phyloP scores from a whole-genome alignment of 208 protist species.

The Strigomonas culicis region DNA sequence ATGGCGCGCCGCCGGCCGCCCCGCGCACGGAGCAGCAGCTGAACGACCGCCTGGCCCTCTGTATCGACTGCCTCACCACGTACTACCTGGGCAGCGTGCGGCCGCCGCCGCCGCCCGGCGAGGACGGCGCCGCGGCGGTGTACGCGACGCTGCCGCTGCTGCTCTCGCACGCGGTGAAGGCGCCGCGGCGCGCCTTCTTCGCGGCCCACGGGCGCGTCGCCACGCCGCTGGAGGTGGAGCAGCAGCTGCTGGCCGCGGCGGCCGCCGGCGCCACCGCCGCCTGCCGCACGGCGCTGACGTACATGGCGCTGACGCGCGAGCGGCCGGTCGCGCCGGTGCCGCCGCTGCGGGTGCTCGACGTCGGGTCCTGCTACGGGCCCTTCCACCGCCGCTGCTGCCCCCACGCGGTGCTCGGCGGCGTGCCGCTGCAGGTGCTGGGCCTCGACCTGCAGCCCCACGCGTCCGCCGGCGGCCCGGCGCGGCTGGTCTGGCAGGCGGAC shows the following conservation, averaged over 20 bases:
- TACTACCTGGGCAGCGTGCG: conserved; percentile 3
- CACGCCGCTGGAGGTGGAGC: conserved; percentile 41
- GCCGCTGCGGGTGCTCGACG: conserved; percentile 59
- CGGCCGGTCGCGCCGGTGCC: not conserved
- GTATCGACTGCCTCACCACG: not conserved
- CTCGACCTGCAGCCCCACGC: conserved; percentile 62
- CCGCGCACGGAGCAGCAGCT: not conserved
- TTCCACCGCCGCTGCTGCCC: conserved; percentile 34
- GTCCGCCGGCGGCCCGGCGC: not conserved
- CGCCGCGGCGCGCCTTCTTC: conserved; percentile 53
- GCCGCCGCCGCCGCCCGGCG: not conserved
- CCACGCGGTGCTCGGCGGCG: conserved; percentile 20
- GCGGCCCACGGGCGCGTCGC: conserved; percentile 41
- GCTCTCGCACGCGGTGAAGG: conserved; percentile 42
- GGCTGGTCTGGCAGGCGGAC: conserved; percentile 38
- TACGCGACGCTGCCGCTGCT: conserved; percentile 39
- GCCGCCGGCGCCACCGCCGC: not conserved
- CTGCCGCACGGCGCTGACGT: not conserved
- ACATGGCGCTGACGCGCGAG: not conserved
- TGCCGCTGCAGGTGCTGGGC: conserved; percentile 56
- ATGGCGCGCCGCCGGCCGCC: not conserved
- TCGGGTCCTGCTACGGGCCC: conserved; percentile 84
- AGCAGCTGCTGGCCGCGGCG: conserved; percentile 15
- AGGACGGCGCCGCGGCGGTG: not conserved
- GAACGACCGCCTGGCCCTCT: not conserved